These are phyloP conservation scores for Kluyveromyces sp. DNA, from an alignment of 1,139 yeast species.

Conservation along the genomic window DNA sequence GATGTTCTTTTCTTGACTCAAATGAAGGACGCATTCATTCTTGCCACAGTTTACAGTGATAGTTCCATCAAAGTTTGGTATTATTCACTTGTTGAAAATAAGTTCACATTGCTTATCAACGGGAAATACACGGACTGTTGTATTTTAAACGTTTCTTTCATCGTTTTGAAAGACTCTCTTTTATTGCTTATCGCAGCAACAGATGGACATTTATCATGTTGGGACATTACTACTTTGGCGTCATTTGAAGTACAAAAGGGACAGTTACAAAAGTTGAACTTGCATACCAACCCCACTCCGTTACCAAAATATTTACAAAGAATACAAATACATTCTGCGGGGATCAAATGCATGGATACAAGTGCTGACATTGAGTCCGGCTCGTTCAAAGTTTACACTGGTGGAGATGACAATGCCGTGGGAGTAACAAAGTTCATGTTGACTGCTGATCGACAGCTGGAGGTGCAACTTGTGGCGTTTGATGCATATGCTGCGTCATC, in stretches of 20 bases:
- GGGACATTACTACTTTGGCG: slow-evolving; percentile 40
- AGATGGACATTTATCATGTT: slow-evolving; percentile 69
- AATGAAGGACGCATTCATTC: slow-evolving; percentile 34
- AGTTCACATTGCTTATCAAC: slow-evolving; percentile 40
- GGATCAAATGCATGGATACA: slow-evolving; percentile 52
- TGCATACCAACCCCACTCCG: slow-evolving; percentile 1
- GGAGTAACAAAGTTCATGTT: slow-evolving; percentile 38
- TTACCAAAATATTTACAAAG: slow-evolving; percentile 31
- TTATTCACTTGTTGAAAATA: slow-evolving; percentile 35
- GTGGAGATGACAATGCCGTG: slow-evolving; percentile 90
- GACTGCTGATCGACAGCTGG: slow-evolving; percentile 17
- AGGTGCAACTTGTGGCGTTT: slow-evolving; percentile 30
- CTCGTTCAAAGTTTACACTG: slow-evolving; percentile 47
- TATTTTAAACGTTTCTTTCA: slow-evolving; percentile 52
- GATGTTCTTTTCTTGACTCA: slow-evolving; percentile 37
- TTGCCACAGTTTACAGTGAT: slow-evolving; percentile 77
- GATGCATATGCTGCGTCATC: slow-evolving; percentile 69
- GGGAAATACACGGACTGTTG: slow-evolving; percentile 70
- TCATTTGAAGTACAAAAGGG: slow-evolving; percentile 15
- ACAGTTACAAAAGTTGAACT: slow-evolving; percentile 6
- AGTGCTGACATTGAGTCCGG: slow-evolving; percentile 15
- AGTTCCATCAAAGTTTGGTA: slow-evolving; percentile 66
- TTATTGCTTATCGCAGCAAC: slow-evolving; percentile 61
- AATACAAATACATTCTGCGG: slow-evolving; percentile 72
- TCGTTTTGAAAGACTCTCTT: slow-evolving; percentile 31